These are phyloP conservation scores for Kokia cookei DNA, from an alignment of 441 rosid genomes.

Conservation along the genomic window DNA sequence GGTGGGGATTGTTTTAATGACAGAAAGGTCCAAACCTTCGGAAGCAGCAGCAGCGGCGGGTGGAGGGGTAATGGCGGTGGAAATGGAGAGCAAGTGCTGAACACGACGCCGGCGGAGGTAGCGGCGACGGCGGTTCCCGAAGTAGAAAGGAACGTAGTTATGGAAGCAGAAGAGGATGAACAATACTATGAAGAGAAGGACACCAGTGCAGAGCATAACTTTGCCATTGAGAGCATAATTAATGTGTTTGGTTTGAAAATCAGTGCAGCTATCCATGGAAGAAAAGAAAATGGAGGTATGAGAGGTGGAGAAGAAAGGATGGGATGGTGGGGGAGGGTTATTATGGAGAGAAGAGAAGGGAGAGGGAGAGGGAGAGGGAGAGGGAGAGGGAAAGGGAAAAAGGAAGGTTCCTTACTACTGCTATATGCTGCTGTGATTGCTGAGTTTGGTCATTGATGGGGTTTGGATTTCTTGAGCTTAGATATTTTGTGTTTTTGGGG, in stretches of 20 bases:
- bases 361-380: too few species aligned
- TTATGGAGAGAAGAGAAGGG: not conserved
- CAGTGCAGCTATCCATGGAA: constrained; percentile 16
- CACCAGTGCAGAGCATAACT: constrained; percentile 35
- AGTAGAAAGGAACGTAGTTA: constrained; percentile 30
- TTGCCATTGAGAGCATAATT: constrained; percentile 33
- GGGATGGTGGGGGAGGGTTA: not conserved
- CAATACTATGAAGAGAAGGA: constrained; percentile 31
- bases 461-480: not conserved
- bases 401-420: not conserved
- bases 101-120: constrained; percentile 20
- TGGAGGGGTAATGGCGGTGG: not conserved
- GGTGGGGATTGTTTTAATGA: constrained; percentile 26
- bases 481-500: not conserved
- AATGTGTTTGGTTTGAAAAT: not conserved
- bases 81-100: constrained; percentile 4
- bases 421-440: not conserved
- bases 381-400: not conserved
- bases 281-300: not conserved
- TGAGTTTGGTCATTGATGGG: not conserved
- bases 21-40: constrained; percentile 18
- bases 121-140: constrained; percentile 27
- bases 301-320: not conserved
- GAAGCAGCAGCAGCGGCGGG: not conserved
- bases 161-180: constrained; percentile 34